Evolutionary conservation across 1,284 basidiomycete species (phyloP).

Genomic region (Chiua sp.): DNA sequence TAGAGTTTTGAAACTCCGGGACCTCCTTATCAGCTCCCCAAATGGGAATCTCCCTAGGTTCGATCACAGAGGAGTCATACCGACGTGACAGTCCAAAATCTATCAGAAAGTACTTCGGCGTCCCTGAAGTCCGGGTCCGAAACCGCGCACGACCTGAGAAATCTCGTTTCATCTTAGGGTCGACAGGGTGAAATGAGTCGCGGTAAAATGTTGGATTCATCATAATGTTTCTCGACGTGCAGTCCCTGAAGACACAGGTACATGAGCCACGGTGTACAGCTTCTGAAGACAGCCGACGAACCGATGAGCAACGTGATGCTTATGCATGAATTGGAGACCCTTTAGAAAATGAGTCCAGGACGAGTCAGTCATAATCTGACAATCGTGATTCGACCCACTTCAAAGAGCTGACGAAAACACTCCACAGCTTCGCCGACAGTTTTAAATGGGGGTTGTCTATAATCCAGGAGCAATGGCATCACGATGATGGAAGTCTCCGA

Average conservation of each 20-base stretch:
- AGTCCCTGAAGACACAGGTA: slow-evolving; percentile 14
- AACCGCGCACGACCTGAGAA: slow-evolving; percentile 21
- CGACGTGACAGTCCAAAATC: slow-evolving; percentile 45
- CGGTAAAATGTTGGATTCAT: slow-evolving; percentile 38
- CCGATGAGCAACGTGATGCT: slow-evolving; percentile 28
- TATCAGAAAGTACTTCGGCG: slow-evolving; percentile 42
- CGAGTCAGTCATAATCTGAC: rapidly evolving
- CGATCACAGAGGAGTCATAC: slow-evolving; percentile 23
- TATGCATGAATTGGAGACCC: slow-evolving; percentile 31
- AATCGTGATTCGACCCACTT: slow-evolving; percentile 27
- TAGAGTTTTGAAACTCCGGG: slow-evolving; percentile 24
- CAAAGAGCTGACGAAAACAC: slow-evolving; percentile 41
- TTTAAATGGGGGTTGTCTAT: slow-evolving; percentile 26
- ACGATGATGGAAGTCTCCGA: slow-evolving; percentile 27
- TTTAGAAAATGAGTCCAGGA: slow-evolving; percentile 1
- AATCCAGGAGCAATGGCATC: slow-evolving; percentile 37
- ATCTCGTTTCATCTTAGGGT: slow-evolving; percentile 20
- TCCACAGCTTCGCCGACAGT: slow-evolving; percentile 41
- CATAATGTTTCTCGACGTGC: slow-evolving; percentile 40
- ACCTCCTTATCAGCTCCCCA: slow-evolving; percentile 31
- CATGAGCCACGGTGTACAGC: too few species aligned
- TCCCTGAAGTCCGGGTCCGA: slow-evolving; percentile 34
- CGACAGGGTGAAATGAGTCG: slow-evolving; percentile 32
- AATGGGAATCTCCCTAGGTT: slow-evolving; percentile 25
- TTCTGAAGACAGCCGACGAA: neutral